Percentiles rank a stretch among this genome's conserved stretches.
These are phyloP conservation scores for Persicaria maculosa DNA, from an alignment of 148 eudicot genomes.

Conservation along the genomic window DNA sequence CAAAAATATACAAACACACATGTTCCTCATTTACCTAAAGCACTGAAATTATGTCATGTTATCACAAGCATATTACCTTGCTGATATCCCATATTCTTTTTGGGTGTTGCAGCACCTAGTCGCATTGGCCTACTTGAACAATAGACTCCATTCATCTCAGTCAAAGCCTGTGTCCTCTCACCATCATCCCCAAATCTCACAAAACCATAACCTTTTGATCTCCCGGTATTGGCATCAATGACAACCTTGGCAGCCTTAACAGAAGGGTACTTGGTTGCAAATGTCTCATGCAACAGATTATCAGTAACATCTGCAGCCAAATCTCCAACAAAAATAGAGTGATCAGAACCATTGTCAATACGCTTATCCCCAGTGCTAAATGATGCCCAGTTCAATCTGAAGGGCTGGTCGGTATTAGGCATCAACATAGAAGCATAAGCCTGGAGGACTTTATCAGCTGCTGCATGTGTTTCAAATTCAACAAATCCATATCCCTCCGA, in stretches of 20 bases:
- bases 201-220: slow-evolving; percentile 95
- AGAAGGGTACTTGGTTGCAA: slow-evolving; percentile 73
- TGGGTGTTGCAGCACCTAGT: slow-evolving; percentile 89
- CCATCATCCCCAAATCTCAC: slow-evolving; percentile 94
- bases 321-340: slow-evolving; percentile 96
- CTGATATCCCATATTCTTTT: slow-evolving; percentile 81
- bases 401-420: slow-evolving; percentile 82
- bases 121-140: slow-evolving; percentile 96
- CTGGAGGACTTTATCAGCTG: slow-evolving; percentile 76
- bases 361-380: slow-evolving; percentile 95
- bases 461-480: slow-evolving; percentile 60
- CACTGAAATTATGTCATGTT: neutral
- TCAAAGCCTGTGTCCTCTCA: slow-evolving; percentile 84
- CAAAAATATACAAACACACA: too few relatives aligned
- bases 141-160: slow-evolving; percentile 85
- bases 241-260: slow-evolving; percentile 98
- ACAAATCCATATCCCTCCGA: slow-evolving; percentile 98
- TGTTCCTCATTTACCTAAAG: neutral
- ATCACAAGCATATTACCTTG: slow-evolving; percentile 30
- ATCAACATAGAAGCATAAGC: slow-evolving; percentile 43
- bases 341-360: slow-evolving; percentile 71
- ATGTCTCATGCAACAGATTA: slow-evolving; percentile 64
- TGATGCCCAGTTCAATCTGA: slow-evolving; percentile 91
- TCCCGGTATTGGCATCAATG: slow-evolving; percentile 80
- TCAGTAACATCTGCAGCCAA: slow-evolving; percentile 96